phyloP scores from a whole-genome alignment of 257 asterid genomes.

The Scutellaria barbata region DNA sequence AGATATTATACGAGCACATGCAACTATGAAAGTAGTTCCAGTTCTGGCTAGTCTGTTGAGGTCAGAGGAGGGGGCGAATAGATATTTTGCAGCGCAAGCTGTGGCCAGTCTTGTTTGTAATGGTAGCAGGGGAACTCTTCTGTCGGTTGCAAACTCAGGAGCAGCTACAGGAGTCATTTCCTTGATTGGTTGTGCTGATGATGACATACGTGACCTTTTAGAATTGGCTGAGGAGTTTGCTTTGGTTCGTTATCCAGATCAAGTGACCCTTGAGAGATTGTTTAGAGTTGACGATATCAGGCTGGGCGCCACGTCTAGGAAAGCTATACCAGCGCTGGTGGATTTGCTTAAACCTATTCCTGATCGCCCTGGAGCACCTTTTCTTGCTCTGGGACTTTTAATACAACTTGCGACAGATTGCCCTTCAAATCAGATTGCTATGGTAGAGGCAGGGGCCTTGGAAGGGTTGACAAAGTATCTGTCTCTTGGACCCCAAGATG shows the following conservation, averaged over 20 bases:
- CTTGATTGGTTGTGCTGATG: constrained; percentile 93
- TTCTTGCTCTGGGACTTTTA: constrained; percentile 85
- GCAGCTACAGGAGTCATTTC: constrained; percentile 89
- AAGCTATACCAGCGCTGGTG: constrained; percentile 95
- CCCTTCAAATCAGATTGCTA: constrained; percentile 79
- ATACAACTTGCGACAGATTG: constrained; percentile 87
- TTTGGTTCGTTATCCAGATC: constrained; percentile 87
- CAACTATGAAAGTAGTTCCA: constrained; percentile 90
- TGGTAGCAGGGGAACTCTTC: constrained; percentile 99
- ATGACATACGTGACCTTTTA: constrained; percentile 75
- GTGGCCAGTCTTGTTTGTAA: constrained; percentile 95
- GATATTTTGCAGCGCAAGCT: constrained; percentile 97
- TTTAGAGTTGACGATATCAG: constrained; percentile 97
- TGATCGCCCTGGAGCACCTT: constrained; percentile 98
- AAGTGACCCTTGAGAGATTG: constrained; percentile 91
- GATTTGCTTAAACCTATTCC: constrained; percentile 98
- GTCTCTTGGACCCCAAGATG: constrained; percentile 95
- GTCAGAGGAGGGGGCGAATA: constrained; percentile 84
- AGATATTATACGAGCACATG: constrained; percentile 82
- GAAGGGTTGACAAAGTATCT: constrained; percentile 95
- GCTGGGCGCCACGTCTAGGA: constrained; percentile 93
- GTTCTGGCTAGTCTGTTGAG: constrained; percentile 81
- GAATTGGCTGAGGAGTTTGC: constrained; percentile 82
- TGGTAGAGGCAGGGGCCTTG: constrained; percentile 97
- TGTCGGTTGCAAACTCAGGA: constrained; percentile 96